Percentiles rank a stretch among this genome's conserved stretches.
Conservation (phyloP, 441 rosid genomes). For the Jatropha multifida region DNA sequence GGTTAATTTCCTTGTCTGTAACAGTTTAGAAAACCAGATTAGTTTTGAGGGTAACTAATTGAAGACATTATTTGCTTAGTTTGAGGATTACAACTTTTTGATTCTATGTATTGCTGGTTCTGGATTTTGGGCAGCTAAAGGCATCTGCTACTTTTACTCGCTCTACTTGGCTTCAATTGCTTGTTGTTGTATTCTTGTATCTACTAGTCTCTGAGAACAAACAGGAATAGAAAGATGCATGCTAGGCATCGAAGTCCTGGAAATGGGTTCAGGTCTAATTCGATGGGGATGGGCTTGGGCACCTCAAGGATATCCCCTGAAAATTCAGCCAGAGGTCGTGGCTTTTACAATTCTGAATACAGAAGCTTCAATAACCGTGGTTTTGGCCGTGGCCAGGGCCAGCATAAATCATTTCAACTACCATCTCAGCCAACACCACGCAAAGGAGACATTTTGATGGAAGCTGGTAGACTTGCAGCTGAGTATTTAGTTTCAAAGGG, state of each 20-base stretch:
- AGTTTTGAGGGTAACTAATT: background rate
- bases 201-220: background rate
- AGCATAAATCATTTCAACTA: conserved; percentile 53
- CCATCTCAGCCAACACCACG: conserved; percentile 54
- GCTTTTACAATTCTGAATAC: conserved; percentile 67
- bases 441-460: conserved; percentile 64
- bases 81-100: background rate
- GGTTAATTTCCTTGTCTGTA: background rate
- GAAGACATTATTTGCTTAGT: background rate
- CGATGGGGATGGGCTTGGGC: conserved; percentile 64
- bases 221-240: conserved; percentile 52
- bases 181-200: background rate
- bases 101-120: background rate
- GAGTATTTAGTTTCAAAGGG: conserved; percentile 93
- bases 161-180: background rate
- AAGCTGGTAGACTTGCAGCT: conserved; percentile 92
- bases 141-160: background rate
- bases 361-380: conserved; percentile 70
- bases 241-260: conserved; percentile 85
- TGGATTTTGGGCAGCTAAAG: background rate
- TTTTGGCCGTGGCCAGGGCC: conserved; percentile 77
- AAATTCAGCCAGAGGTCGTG: conserved; percentile 72
- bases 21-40: background rate
- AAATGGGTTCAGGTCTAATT: conserved; percentile 75
- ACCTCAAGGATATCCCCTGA: conserved; percentile 71